A percentile compares a stretch with the other conserved stretches of the same genome.
phyloP scores from a whole-genome alignment of 2,329 filamentous ascomycete genomes.

The Pseudopyrenochaeta lycopersici region DNA sequence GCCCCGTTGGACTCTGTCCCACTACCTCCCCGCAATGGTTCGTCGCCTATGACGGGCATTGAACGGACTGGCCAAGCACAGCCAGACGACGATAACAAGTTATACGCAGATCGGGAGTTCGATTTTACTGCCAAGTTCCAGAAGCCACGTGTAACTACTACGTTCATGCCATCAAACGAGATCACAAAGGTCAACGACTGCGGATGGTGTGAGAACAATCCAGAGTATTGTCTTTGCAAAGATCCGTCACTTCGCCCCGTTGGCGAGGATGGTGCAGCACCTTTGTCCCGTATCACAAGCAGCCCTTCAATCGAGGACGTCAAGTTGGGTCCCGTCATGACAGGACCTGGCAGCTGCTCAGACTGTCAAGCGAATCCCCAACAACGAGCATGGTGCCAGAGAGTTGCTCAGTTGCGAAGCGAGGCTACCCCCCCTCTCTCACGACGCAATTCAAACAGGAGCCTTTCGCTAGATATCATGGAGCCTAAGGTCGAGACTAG shows the following conservation, averaged over 20 bases:
- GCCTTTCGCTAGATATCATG: constrained; percentile 31
- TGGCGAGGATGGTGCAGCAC: constrained; percentile 18
- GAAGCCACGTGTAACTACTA: constrained; percentile 21
- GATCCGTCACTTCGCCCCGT: constrained; percentile 25
- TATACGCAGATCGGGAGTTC: constrained; percentile 29
- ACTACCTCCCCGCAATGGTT: constrained; percentile 9
- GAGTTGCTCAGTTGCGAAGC: constrained; percentile 39
- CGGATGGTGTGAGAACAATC: constrained; percentile 44
- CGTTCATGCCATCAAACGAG: constrained; percentile 27
- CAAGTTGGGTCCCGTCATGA: constrained; percentile 14
- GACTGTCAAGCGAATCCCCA: constrained; percentile 47
- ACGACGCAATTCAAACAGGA: constrained; percentile 32
- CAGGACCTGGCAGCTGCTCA: constrained; percentile 44
- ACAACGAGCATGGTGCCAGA: constrained; percentile 46
- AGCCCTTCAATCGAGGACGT: constrained; percentile 4
- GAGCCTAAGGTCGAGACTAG: constrained; percentile 37
- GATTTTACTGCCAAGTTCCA: constrained; percentile 45
- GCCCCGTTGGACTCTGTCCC: constrained; percentile 29
- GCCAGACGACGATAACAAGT: constrained; percentile 9
- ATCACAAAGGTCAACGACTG: constrained; percentile 32
- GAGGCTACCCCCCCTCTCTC: constrained; percentile 24
- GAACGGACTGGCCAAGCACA: constrained; percentile 12
- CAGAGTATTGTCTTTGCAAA: constrained; percentile 41
- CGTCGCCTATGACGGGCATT: constrained; percentile 26
- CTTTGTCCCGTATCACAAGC: constrained; percentile 10